Evolutionary conservation across 345 rosid species (phyloP).

Genomic region (Eucalyptus victrix): DNA sequence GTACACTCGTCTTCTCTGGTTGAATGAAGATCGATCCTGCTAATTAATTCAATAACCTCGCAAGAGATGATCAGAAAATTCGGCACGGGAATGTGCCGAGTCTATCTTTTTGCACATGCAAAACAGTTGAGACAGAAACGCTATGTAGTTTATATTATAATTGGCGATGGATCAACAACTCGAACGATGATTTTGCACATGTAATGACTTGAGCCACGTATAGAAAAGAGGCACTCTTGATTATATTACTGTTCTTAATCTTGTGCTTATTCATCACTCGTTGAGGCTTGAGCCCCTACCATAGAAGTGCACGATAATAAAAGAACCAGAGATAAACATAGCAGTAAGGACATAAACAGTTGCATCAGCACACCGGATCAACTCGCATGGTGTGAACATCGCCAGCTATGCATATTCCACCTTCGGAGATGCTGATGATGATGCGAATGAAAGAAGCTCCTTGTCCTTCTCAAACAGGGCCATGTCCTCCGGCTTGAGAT

Average conservation of each 20-base stretch:
- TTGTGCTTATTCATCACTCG: neutral
- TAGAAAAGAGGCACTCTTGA: neutral
- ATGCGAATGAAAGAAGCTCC: neutral
- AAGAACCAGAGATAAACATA: neutral
- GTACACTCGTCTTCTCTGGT: neutral
- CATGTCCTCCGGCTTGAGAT: slow-evolving; percentile 11
- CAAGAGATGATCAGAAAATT: neutral
- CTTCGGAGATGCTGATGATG: neutral
- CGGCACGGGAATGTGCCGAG: neutral
- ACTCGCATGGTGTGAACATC: neutral
- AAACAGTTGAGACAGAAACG: neutral
- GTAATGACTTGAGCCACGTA: neutral
- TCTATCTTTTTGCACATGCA: neutral
- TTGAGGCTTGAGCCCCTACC: neutral
- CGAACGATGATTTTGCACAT: neutral
- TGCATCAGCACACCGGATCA: neutral
- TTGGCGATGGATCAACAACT: neutral
- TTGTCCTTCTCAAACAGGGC: neutral
- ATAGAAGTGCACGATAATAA: neutral
- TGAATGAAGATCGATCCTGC: neutral
- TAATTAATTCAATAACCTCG: neutral
- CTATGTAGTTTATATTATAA: neutral
- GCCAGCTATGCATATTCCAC: neutral
- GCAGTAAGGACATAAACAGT: neutral
- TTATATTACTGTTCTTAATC: neutral